Conservation (phyloP, 2,329 filamentous ascomycete species). For the Stagonosporopsis rhizophila region DNA sequence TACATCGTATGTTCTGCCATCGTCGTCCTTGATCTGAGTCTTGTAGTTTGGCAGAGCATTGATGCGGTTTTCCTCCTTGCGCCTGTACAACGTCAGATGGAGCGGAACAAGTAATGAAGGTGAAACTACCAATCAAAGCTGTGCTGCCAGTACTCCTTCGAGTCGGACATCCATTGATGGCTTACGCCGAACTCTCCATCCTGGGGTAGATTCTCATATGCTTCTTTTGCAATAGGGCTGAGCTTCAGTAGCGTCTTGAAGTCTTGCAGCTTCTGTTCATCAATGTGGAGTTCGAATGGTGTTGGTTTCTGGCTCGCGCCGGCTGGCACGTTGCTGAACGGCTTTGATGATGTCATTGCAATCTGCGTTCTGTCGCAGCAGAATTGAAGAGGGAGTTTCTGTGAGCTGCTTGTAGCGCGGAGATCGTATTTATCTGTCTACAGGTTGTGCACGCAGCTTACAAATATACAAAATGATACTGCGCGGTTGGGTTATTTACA, state of each 20-base stretch:
- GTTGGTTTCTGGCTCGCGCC: conserved; percentile 25
- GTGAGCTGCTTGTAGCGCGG: not conserved
- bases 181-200: conserved; percentile 43
- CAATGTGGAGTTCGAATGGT: conserved; percentile 36
- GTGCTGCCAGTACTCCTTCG: conserved; percentile 41
- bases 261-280: conserved; percentile 39
- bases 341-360: conserved; percentile 27
- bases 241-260: conserved; percentile 39
- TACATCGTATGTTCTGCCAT: conserved; percentile 50
- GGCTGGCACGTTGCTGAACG: conserved; percentile 25
- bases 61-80: conserved; percentile 51
- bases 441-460: not conserved
- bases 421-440: not conserved
- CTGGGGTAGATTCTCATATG: conserved; percentile 37
- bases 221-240: conserved; percentile 41
- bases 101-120: too few relatives aligned
- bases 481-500: not conserved
- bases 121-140: conserved; percentile 46
- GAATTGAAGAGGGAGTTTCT: not conserved
- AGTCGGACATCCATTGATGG: conserved; percentile 37
- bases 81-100: conserved; percentile 31
- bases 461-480: conserved; percentile 1
- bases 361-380: not conserved
- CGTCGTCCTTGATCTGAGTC: conserved; percentile 50
- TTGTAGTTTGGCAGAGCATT: conserved; percentile 62